Percentiles rank a stretch among this genome's conserved stretches.
These are phyloP conservation scores for Sporothrix brasiliensis DNA, from an alignment of 2,329 filamentous ascomycete genomes.

Conservation along the genomic window DNA sequence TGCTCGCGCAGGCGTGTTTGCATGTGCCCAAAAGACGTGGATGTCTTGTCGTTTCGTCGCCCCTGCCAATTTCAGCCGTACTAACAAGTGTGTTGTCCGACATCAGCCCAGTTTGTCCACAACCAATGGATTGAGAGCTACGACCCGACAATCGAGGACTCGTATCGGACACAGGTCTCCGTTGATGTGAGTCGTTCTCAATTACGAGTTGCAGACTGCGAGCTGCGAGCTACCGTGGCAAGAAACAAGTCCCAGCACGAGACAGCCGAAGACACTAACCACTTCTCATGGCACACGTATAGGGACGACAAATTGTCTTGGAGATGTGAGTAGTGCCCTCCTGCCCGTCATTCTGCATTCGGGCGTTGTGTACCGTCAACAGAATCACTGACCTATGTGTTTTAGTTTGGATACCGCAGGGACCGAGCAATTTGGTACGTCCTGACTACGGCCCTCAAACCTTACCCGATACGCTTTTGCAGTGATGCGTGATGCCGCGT, in stretches of 20 bases:
- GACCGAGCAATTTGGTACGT: conserved; percentile 88
- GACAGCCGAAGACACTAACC: neutral
- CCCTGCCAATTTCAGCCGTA: conserved; percentile 12
- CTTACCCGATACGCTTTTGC: neutral
- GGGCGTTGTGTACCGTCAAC: neutral
- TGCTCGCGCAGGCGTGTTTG: neutral
- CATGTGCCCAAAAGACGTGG: conserved; percentile 1
- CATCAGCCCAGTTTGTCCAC: conserved; percentile 83
- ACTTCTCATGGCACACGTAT: conserved; percentile 44
- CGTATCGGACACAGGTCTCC: conserved; percentile 72
- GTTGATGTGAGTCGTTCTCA: conserved; percentile 71
- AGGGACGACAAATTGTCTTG: conserved; percentile 85
- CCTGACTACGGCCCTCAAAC: neutral
- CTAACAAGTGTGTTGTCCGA: conserved; percentile 34
- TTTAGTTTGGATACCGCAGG: conserved; percentile 81
- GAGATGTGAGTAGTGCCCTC: conserved; percentile 68
- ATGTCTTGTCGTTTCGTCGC: neutral
- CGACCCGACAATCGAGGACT: conserved; percentile 78
- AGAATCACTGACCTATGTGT: neutral
- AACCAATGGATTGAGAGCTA: conserved; percentile 93
- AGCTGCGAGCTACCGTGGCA: neutral
- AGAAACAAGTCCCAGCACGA: neutral
- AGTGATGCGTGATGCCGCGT: conserved; percentile 11
- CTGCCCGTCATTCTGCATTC: neutral
- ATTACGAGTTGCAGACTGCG: too few relatives aligned